These are phyloP conservation scores for Malassezia restricta DNA, from an alignment of 1,284 basidiomycete genomes.

Conservation along the genomic window DNA sequence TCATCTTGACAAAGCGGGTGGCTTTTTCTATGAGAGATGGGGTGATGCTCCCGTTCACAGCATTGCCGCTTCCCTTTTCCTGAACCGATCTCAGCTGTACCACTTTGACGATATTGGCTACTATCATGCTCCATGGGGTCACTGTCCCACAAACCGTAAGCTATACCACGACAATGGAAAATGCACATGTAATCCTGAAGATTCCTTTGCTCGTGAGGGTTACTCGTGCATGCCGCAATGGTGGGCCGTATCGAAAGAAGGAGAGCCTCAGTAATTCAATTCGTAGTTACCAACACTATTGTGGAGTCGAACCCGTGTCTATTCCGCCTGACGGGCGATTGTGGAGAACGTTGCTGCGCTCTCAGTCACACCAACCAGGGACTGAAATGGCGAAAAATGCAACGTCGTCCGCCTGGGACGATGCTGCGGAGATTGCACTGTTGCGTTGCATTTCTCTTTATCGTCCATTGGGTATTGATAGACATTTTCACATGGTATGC, in stretches of 20 bases:
- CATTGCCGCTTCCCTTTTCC: slow-evolving; percentile 37
- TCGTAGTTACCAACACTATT: neutral
- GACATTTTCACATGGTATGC: slow-evolving; percentile 34
- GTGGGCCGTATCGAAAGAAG: slow-evolving; percentile 28
- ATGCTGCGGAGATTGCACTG: slow-evolving; percentile 17
- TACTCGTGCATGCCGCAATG: slow-evolving; percentile 35
- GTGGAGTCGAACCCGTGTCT: neutral
- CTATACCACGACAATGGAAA: slow-evolving; percentile 35
- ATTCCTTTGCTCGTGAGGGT: slow-evolving; percentile 27
- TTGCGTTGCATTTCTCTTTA: slow-evolving; percentile 26
- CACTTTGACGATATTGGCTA: slow-evolving; percentile 41
- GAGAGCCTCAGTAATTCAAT: slow-evolving; percentile 3
- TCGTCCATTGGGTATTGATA: slow-evolving; percentile 32
- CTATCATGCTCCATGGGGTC: slow-evolving; percentile 29
- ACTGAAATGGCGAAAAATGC: too few species aligned
- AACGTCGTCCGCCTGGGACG: neutral
- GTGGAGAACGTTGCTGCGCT: neutral
- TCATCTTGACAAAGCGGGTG: slow-evolving; percentile 62
- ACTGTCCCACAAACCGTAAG: slow-evolving; percentile 29
- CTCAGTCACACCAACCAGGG: too few species aligned
- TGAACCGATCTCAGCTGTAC: slow-evolving; percentile 31
- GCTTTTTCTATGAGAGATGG: slow-evolving; percentile 56
- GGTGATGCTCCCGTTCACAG: slow-evolving; percentile 60
- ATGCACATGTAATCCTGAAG: slow-evolving; percentile 34
- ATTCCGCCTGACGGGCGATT: neutral